These are phyloP conservation scores for Cladobotryum mycophilum DNA, from an alignment of 2,329 filamentous ascomycete species.

Conservation along the genomic window DNA sequence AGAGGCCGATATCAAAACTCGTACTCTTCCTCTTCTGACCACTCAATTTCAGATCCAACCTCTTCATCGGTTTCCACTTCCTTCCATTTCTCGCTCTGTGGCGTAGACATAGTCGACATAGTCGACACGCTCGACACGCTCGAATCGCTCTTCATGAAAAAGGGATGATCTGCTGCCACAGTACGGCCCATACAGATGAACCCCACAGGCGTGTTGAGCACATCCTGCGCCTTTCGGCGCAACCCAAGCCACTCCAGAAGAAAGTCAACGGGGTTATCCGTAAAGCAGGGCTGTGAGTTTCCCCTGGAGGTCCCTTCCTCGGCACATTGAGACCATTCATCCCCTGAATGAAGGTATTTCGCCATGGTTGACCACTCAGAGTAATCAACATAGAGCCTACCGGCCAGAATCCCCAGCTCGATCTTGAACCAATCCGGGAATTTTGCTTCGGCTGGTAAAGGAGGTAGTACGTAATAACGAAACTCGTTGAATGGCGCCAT, in stretches of 20 bases:
- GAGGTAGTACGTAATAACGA: constrained; percentile 45
- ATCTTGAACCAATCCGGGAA: constrained; percentile 48
- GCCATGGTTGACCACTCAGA: constrained; percentile 35
- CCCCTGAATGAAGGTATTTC: background rate
- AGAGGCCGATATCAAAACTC: no score
- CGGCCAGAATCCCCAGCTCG: constrained; percentile 55
- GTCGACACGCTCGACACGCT: no score
- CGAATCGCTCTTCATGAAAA: constrained; percentile 35
- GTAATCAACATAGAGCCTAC: constrained; percentile 53
- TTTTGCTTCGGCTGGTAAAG: constrained; percentile 31
- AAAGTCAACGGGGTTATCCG: constrained; percentile 33
- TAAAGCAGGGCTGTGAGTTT: background rate
- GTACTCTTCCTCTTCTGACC: no score
- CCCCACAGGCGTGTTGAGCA: constrained; percentile 53
- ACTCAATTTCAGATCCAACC: no score
- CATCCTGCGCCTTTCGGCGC: constrained; percentile 46
- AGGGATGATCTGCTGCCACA: constrained; percentile 40
- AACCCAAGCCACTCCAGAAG: constrained; percentile 51
- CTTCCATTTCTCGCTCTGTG: no score
- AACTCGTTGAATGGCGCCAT: constrained; percentile 56
- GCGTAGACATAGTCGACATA: no score
- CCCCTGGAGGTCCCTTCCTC: background rate
- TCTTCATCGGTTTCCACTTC: no score
- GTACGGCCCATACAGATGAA: constrained; percentile 44
- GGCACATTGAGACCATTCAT: background rate